phyloP scores from a whole-genome alignment of 1,284 basidiomycete species.

The Ganoderma lucidum region DNA sequence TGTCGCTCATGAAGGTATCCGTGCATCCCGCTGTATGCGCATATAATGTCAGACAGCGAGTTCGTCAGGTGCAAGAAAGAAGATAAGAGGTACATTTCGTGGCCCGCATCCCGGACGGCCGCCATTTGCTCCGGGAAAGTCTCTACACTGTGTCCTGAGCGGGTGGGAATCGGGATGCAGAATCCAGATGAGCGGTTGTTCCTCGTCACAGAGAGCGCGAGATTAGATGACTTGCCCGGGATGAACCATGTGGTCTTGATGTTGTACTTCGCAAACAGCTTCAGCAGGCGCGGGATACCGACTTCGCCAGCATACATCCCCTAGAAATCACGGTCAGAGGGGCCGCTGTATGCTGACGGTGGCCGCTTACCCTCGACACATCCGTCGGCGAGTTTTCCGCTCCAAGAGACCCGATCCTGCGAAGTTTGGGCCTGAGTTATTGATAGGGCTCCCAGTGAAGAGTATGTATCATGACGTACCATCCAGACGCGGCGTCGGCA shows the following conservation, averaged over 20 bases:
- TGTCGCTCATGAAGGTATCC: constrained; percentile 85
- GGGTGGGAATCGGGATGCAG: no score
- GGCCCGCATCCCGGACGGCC: constrained; percentile 71
- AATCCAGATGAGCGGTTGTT: neutral
- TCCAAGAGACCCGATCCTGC: constrained; percentile 74
- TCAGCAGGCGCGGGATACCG: constrained; percentile 72
- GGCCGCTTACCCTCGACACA: constrained; percentile 57
- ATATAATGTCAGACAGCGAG: neutral
- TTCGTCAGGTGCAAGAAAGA: neutral
- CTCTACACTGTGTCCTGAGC: constrained; percentile 69
- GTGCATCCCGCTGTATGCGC: constrained; percentile 63
- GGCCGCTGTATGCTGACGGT: constrained; percentile 1
- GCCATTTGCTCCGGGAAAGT: constrained; percentile 74
- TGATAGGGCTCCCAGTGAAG: neutral
- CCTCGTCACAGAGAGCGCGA: neutral
- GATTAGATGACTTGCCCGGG: constrained; percentile 52
- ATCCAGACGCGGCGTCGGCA: constrained; percentile 44
- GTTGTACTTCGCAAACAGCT: constrained; percentile 75
- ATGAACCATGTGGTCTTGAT: constrained; percentile 80
- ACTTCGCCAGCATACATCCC: constrained; percentile 81
- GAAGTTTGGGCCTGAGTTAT: neutral
- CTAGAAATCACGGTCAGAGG: constrained; percentile 37
- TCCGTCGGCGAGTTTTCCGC: constrained; percentile 72
- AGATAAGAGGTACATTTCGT: constrained; percentile 59
- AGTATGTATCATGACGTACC: constrained; percentile 26